Percentiles rank a stretch among this genome's conserved stretches.
Conservation (phyloP, 2,329 filamentous ascomycete genomes). For the Venturia carpophila region DNA sequence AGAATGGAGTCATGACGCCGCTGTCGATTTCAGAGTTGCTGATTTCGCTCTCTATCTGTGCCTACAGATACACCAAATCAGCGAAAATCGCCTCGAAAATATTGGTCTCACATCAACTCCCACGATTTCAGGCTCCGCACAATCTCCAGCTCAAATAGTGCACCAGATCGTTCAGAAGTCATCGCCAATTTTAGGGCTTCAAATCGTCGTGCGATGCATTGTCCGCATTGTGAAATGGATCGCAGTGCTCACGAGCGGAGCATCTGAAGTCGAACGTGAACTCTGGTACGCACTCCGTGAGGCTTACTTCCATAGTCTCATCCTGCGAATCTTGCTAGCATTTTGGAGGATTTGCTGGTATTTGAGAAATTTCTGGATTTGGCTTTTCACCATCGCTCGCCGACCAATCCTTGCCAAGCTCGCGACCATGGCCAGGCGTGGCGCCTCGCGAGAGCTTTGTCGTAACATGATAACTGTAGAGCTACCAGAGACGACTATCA, state of each 20-base stretch:
- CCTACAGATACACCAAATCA: slow-evolving; percentile 1
- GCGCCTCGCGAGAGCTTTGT: neutral
- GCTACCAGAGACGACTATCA: neutral
- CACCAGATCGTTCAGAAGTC: neutral
- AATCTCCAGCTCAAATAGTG: neutral
- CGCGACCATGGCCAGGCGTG: neutral
- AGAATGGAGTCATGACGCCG: neutral
- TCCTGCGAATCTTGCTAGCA: neutral
- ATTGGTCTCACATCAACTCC: neutral
- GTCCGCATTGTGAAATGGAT: neutral
- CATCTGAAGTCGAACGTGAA: slow-evolving; percentile 12
- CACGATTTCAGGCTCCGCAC: neutral
- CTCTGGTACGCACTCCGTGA: neutral
- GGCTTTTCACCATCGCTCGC: slow-evolving; percentile 3
- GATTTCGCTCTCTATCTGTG: slow-evolving; percentile 6
- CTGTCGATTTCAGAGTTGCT: neutral
- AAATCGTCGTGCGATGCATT: neutral
- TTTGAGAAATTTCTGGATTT: slow-evolving; percentile 6
- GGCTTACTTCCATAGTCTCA: neutral
- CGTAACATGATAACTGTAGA: slow-evolving; percentile 10
- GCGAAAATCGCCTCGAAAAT: neutral
- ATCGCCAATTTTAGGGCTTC: neutral
- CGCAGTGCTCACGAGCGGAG: slow-evolving; percentile 5
- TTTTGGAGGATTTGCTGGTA: slow-evolving; percentile 11
- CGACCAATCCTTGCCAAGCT: slow-evolving; percentile 6